Percentiles rank a stretch among this genome's conserved stretches.
phyloP scores from a whole-genome alignment of 768 basidiomycete genomes.

The Sutorius australiensis region DNA sequence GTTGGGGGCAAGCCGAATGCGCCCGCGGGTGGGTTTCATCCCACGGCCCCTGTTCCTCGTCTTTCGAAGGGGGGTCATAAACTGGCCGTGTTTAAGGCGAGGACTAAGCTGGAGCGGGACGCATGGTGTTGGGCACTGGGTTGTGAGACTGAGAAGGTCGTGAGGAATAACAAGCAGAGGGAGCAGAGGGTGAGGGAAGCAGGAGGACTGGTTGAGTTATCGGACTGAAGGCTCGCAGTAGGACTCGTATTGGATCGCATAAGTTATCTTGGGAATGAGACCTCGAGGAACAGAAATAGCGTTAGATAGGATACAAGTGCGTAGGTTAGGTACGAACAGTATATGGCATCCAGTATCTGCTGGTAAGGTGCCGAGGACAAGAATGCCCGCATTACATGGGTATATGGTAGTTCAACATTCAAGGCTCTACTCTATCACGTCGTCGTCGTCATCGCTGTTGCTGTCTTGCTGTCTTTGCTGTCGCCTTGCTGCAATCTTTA shows the following conservation, averaged over 20 bases:
- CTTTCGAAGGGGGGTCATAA: slow-evolving; percentile 55
- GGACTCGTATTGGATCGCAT: too few species aligned
- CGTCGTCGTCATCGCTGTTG: slow-evolving; percentile 34
- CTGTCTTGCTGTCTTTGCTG: slow-evolving; percentile 39
- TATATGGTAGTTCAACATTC: slow-evolving; percentile 1
- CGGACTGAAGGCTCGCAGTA: slow-evolving; percentile 13
- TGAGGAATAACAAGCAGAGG: slow-evolving; percentile 55
- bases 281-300: too few species aligned
- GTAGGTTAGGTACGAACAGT: background rate
- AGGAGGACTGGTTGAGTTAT: slow-evolving; percentile 49
- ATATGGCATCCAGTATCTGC: background rate
- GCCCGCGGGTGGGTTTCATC: slow-evolving; percentile 14
- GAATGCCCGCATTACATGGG: slow-evolving; percentile 9
- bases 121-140: slow-evolving; percentile 95
- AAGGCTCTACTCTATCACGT: slow-evolving; percentile 50
- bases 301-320: background rate
- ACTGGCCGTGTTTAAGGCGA: slow-evolving; percentile 61
- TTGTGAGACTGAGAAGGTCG: slow-evolving; percentile 81
- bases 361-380: background rate
- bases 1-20: slow-evolving; percentile 12
- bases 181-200: slow-evolving; percentile 64
- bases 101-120: slow-evolving; percentile 86
- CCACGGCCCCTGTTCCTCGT: slow-evolving; percentile 38
- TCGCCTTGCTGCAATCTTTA: slow-evolving; percentile 56
- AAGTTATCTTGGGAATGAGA: too few species aligned